A percentile compares a stretch with the other conserved stretches of the same genome.
phyloP scores from a whole-genome alignment of 2,329 filamentous ascomycete genomes.

The Colletotrichum tanaceti region DNA sequence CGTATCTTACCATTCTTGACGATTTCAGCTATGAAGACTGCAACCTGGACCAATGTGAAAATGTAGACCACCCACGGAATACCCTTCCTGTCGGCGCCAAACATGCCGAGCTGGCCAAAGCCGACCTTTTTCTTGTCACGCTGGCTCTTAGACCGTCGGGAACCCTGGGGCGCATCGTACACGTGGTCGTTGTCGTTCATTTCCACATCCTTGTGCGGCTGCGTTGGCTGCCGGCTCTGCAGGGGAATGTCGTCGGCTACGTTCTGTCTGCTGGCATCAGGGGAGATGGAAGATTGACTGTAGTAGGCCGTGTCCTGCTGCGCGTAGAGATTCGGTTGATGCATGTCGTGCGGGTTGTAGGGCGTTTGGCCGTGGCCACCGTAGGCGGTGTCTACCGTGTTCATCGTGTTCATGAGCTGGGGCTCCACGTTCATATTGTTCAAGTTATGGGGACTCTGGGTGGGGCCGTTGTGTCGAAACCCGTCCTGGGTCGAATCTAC shows the following conservation, averaged over 20 bases:
- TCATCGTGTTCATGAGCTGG: constrained; percentile 44
- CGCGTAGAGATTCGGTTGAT: constrained; percentile 23
- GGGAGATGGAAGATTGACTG: constrained; percentile 56
- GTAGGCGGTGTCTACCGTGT: constrained; percentile 31
- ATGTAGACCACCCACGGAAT: constrained; percentile 86
- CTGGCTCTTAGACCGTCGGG: constrained; percentile 41
- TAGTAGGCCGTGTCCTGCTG: constrained; percentile 69
- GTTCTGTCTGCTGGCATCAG: constrained; percentile 46
- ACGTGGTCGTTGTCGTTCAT: constrained; percentile 67
- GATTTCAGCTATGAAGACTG: constrained; percentile 90
- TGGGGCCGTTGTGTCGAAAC: constrained; percentile 44
- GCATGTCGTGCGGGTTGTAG: constrained; percentile 16
- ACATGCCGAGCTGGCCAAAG: constrained; percentile 70
- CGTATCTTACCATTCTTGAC: constrained; percentile 78
- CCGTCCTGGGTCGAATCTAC: constrained; percentile 54
- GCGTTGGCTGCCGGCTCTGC: constrained; percentile 55
- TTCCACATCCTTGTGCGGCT: constrained; percentile 54
- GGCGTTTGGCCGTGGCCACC: constrained; percentile 27
- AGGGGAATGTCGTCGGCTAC: constrained; percentile 68
- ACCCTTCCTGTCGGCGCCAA: constrained; percentile 65
- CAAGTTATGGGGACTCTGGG: constrained; percentile 31
- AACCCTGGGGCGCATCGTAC: constrained; percentile 64
- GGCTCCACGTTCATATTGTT: constrained; percentile 43
- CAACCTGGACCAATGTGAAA: constrained; percentile 80
- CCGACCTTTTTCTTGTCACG: constrained; percentile 58